Evolutionary conservation across 768 basidiomycete genomes (phyloP).

Genomic region (Lactarius deliciosus): DNA sequence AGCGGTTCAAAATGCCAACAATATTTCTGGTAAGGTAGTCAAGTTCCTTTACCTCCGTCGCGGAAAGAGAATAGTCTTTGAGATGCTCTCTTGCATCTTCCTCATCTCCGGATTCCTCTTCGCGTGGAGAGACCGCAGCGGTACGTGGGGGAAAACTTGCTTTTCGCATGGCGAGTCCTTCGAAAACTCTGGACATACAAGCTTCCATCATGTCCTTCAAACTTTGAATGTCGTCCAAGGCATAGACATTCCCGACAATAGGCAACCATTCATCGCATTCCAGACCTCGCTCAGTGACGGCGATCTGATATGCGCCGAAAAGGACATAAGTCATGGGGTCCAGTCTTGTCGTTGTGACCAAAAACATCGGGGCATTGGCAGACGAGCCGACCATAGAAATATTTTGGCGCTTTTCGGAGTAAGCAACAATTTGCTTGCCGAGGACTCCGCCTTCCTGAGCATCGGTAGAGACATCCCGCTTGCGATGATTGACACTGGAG

Average conservation of each 20-base stretch:
- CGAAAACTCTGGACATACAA: constrained; percentile 87
- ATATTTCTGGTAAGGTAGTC: constrained; percentile 72
- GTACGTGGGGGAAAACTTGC: constrained; percentile 37
- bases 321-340: constrained; percentile 89
- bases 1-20: constrained; percentile 69
- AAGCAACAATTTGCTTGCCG: constrained; percentile 80
- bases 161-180: constrained; percentile 64
- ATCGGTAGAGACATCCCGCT: constrained; percentile 43
- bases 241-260: constrained; percentile 67
- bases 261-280: constrained; percentile 93
- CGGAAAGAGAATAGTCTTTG: constrained; percentile 54
- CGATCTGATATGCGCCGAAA: constrained; percentile 82
- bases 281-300: constrained; percentile 67
- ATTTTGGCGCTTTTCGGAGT: constrained; percentile 81
- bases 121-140: constrained; percentile 42
- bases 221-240: constrained; percentile 78
- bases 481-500: constrained; percentile 80
- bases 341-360: constrained; percentile 79
- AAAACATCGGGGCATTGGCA: constrained; percentile 49
- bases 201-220: constrained; percentile 78
- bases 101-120: constrained; percentile 61
- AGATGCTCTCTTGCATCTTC: constrained; percentile 40
- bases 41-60: constrained; percentile 71
- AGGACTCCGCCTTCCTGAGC: constrained; percentile 34
- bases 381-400: constrained; percentile 47